Evolutionary conservation across 768 basidiomycete species (phyloP), one percentile per base, ranked within the genome.

Genomic region (Tylopilus plumbeoviolaceoides): DNA sequence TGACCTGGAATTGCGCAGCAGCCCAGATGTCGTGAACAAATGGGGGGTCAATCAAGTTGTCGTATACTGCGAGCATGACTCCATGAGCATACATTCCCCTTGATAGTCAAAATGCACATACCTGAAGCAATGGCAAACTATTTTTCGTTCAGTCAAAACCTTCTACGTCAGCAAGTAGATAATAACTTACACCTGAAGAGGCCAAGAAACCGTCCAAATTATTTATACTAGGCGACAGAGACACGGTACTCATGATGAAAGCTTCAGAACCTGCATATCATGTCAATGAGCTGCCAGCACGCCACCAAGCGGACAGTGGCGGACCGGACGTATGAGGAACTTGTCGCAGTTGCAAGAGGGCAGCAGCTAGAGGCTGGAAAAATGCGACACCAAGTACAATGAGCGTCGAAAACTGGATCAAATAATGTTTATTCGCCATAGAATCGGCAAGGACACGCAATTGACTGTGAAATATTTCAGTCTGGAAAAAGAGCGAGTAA

Each of bases 291-390:
- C 12, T 15, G 11, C 28, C 20, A 3, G 53, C 55, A 44, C 66
- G 60, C 4, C 39, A 11, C 20, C 5, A 40, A 63, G 48, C 6
- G 20, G 4, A 10, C 17, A 40, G 25, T 17, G 28, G 17, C 57
- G 5, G 41, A 61, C 61, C 59, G 43, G 39, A 18, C 42, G 50
- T 46, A 31, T 63, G 38, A 44, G 63, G 41, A 33, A 62, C 56
- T 38, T 68, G 55, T 43, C 50, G 58, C 31, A 63, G 47, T 36
- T 70, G 57, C 44, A 73, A 62, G n/a, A 73, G 38, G 12, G 66
- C 64, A 56, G 67, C 69, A 59, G 85, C 79, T 5, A 88, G 64
- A 5, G 85, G 83, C 59, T 85, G 85, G 30, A 83, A 77, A 0
- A 78, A 48, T 48, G 77, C 70, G 10, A 77, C 73, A 25, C 67